Percentiles rank a stretch among this genome's conserved stretches.
phyloP scores from a whole-genome alignment of 2,329 filamentous ascomycete genomes.

The Teratosphaeria zuluensis region DNA sequence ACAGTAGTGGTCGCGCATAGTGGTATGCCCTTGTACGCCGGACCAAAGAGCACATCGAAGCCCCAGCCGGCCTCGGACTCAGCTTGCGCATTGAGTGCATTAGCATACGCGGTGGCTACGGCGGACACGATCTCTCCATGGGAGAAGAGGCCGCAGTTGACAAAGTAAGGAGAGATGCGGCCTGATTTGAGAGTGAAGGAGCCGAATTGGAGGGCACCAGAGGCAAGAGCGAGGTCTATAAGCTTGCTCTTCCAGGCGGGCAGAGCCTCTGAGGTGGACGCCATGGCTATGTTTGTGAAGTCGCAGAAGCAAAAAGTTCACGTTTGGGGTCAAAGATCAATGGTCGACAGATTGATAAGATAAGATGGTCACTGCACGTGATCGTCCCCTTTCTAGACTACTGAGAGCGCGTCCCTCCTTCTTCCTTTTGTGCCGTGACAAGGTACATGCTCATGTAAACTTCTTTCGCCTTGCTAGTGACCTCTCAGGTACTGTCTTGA shows the following conservation, averaged over 20 bases:
- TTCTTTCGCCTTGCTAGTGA: too few species aligned
- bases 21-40: conserved; percentile 95
- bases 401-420: too few species aligned
- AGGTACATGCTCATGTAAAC: too few species aligned
- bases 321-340: not conserved
- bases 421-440: too few species aligned
- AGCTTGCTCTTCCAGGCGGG: conserved; percentile 61
- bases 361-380: not conserved
- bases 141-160: conserved; percentile 91
- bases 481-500: too few species aligned
- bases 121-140: conserved; percentile 66
- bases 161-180: conserved; percentile 88
- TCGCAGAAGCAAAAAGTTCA: not conserved
- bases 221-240: conserved; percentile 57
- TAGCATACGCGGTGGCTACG: conserved; percentile 73
- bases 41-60: conserved; percentile 83
- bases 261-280: conserved; percentile 7
- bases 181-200: conserved; percentile 86
- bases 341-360: not conserved
- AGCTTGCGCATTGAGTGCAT: conserved; percentile 42
- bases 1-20: conserved; percentile 69
- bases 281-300: not conserved
- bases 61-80: conserved; percentile 36
- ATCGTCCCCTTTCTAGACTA: too few species aligned
- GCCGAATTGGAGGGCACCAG: conserved; percentile 69